Evolutionary conservation across 345 rosid genomes (phyloP), one percentile per base, ranked within the genome.

Genomic region (Cardamine resedifolia): DNA sequence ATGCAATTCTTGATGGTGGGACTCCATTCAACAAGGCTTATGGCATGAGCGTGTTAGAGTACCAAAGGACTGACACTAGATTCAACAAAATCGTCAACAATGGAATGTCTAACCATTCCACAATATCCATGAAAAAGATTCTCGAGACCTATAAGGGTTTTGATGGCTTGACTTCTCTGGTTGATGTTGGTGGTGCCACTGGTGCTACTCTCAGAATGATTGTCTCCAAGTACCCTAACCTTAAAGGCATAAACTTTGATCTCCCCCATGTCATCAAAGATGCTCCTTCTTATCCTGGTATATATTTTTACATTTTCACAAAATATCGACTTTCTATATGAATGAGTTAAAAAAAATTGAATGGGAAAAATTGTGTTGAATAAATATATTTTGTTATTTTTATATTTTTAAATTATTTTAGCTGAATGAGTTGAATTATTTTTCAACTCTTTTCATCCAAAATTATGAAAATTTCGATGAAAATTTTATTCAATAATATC

Each of bases 141-240:
- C 78, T 84, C 3, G 85, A 89, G 26, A 58, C 48, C 3, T 87
- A 84, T 75, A 76, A 75, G 0, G 92, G 96, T 1, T 85, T 90
- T 14, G 84, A 81, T 3, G 82, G 77, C 27, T 72, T 90, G 15
- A 28, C 26, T 0, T 64, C 76, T 3, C 21, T 87, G 2, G 92
- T 86, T 0, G 90, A 90, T 64, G 89, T 87, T n/a, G 92, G 90
- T 9, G 90, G 96, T 1, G 86, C 88, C 16, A 81, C 64, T 26
- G 90, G 92, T 20, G 77, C 84, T 10, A 76, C 82, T 10, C 73
- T 87, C 4, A 63, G 38, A 31, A 73, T 80, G 66, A 83, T 86
- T 38, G 61, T 83, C 30, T 81, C 87, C n/a, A 81, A 81, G 48
- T 76, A 82, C 52, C 88, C 87, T n/a, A 71, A 71, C 3, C 77